Conservation (phyloP, 2,329 filamentous ascomycete species). For the Pseudogymnoascus sp. region DNA sequence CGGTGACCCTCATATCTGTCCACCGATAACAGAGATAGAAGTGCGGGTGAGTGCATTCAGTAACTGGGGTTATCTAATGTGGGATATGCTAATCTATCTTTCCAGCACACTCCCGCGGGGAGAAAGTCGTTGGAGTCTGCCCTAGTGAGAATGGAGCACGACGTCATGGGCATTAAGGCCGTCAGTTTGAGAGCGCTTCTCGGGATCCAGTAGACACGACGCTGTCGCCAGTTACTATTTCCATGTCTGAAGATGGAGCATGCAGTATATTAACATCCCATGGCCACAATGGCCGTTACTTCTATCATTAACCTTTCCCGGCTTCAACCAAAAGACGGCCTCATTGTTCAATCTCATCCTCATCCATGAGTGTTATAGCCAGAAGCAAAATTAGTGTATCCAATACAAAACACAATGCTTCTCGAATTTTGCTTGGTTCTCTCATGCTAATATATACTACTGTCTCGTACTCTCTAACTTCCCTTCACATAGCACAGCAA, state of each 20-base stretch:
- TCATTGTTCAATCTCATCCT: neutral
- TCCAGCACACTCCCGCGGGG: neutral
- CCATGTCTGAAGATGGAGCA: neutral
- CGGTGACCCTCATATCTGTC: neutral
- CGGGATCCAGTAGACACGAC: neutral
- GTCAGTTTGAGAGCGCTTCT: neutral
- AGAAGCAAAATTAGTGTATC: neutral
- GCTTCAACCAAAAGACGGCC: neutral
- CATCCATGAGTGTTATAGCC: neutral
- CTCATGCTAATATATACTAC: neutral
- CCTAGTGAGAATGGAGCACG: neutral
- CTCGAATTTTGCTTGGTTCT: neutral
- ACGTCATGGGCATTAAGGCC: neutral
- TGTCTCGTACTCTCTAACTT: neutral
- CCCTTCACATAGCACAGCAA: neutral
- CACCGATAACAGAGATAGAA: neutral
- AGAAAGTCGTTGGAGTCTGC: neutral
- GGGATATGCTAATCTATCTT: neutral
- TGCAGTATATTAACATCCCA: neutral
- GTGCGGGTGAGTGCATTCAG: neutral
- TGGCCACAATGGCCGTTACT: neutral
- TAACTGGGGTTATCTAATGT: no score
- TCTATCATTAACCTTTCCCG: neutral
- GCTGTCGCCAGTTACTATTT: neutral
- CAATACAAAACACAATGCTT: neutral